Evolutionary conservation across 371 early-diverging fungal genomes (phyloP), one percentile per base, ranked within the genome.

Genomic region (Apophysomyces trapeziformis): DNA sequence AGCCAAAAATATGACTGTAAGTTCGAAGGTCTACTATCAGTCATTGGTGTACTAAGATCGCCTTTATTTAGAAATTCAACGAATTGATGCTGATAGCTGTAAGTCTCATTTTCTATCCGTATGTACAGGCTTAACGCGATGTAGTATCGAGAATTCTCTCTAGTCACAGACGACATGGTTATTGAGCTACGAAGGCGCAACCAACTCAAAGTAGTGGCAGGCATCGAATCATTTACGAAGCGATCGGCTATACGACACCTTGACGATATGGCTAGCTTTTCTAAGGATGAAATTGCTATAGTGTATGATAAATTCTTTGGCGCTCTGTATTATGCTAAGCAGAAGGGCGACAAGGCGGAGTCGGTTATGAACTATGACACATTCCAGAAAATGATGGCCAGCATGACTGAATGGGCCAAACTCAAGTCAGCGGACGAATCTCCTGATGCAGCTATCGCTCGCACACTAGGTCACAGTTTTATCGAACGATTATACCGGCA

Each of bases 181-280:
- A 79, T 85, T 5, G 96, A 96, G 58, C 77, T 96, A 60, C 87
- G 99, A 41, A 90, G 92, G 58, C 86, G 89, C n/a, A 90, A 91
- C 72, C 96, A 96, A 77, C 87, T 96, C 62, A 94, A 94, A 69
- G 95, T 98, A 13, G 93, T 95, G n/a, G 97, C 97, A 65, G 92
- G 93, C 18, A 91, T 99, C 66, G 96, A 96, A 75, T 89, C 89
- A 37, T 99, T 94, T 66, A 92, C 97, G 0, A 98, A 96, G 66
- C 90, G 96, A 68, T 90, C 91, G 0, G 86, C 92, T 14, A 82
- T 97, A 35, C 90, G 98, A 14, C 93, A 95, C 69, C 75, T 98
- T 32, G 76, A 84, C 1, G 84, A 90, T 47, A 83, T 84, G 6
- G 86, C 87, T 46, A 88, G 88, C 36, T 93, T 98, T 61, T 87